Conservation (phyloP, 1,284 basidiomycete genomes). For the Cystobasidium pallidum region DNA sequence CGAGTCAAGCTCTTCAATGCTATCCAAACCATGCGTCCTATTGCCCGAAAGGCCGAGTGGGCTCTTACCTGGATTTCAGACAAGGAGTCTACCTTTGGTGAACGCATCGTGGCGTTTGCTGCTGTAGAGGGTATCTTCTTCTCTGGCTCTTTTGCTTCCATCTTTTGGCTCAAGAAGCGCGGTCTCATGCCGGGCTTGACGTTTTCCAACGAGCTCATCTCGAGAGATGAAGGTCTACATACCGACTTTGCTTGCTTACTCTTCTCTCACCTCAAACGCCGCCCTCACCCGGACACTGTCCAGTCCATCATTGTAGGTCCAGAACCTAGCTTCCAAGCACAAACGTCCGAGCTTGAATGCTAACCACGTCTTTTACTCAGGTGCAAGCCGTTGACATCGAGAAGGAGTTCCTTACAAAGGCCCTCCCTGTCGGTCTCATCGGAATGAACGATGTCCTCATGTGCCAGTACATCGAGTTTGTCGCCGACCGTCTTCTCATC, state of each 20-base stretch:
- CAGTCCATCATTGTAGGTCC: conserved; percentile 55
- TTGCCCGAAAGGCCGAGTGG: conserved; percentile 55
- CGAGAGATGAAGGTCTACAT: conserved; percentile 59
- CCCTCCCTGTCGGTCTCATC: conserved; percentile 57
- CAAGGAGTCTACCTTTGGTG: conserved; percentile 58
- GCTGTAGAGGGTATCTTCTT: conserved; percentile 61
- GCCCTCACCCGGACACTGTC: conserved; percentile 58
- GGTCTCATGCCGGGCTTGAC: conserved; percentile 57
- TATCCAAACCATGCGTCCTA: conserved; percentile 60
- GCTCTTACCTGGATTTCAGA: conserved; percentile 60
- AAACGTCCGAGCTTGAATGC: too few species aligned
- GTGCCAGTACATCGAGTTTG: conserved; percentile 55
- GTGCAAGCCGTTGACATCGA: conserved; percentile 59
- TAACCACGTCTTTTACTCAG: background rate
- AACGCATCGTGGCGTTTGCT: conserved; percentile 60
- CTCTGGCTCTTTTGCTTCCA: conserved; percentile 59
- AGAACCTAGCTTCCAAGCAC: too few species aligned
- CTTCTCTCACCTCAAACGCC: conserved; percentile 59
- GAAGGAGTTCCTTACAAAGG: conserved; percentile 58
- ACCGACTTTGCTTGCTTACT: conserved; percentile 61
- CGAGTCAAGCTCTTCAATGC: conserved; percentile 63
- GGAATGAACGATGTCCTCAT: conserved; percentile 57
- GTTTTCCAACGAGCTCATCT: conserved; percentile 59
- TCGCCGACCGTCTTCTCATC: conserved; percentile 58
- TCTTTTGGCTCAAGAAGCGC: conserved; percentile 61